Percentiles rank a stretch among this genome's conserved stretches.
These are phyloP conservation scores for Salvia rosmarinus DNA, from an alignment of 257 asterid genomes.

Conservation along the genomic window DNA sequence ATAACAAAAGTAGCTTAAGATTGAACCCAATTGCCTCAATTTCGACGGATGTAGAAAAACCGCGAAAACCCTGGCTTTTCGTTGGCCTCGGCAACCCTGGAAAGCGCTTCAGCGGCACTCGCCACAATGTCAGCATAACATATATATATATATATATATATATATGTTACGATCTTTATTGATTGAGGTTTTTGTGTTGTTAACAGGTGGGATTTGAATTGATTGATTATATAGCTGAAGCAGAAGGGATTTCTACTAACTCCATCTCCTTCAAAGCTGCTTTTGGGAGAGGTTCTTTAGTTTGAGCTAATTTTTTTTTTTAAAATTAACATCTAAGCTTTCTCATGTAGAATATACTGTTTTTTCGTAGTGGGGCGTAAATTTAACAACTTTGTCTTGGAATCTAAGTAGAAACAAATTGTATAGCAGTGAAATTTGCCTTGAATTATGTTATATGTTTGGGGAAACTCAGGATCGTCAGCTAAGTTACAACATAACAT, in stretches of 20 bases:
- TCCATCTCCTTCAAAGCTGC: constrained; percentile 76
- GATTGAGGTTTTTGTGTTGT: constrained; percentile 26
- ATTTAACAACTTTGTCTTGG: not conserved
- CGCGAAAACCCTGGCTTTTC: constrained; percentile 81
- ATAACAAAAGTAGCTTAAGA: constrained; percentile 7
- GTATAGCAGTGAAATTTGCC: not conserved
- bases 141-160: not conserved
- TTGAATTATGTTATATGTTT: not conserved
- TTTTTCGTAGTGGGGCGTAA: not conserved
- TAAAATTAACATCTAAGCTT: not conserved
- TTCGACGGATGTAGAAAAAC: constrained; percentile 42
- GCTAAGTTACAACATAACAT: not conserved
- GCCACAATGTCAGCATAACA: constrained; percentile 65
- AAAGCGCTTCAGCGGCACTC: constrained; percentile 74
- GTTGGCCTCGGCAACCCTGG: constrained; percentile 99
- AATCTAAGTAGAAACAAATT: constrained; percentile 17
- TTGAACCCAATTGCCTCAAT: constrained; percentile 48
- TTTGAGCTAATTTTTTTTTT: not conserved
- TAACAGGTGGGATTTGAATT: constrained; percentile 91
- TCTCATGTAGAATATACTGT: not conserved
- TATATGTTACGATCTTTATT: not conserved
- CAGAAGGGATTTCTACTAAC: constrained; percentile 76
- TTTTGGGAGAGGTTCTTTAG: constrained; percentile 75
- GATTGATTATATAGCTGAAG: constrained; percentile 85
- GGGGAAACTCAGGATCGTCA: not conserved